Evolutionary conservation across 441 rosid genomes (phyloP), one percentile per base, ranked within the genome.

Genomic region (Breynia disticha): DNA sequence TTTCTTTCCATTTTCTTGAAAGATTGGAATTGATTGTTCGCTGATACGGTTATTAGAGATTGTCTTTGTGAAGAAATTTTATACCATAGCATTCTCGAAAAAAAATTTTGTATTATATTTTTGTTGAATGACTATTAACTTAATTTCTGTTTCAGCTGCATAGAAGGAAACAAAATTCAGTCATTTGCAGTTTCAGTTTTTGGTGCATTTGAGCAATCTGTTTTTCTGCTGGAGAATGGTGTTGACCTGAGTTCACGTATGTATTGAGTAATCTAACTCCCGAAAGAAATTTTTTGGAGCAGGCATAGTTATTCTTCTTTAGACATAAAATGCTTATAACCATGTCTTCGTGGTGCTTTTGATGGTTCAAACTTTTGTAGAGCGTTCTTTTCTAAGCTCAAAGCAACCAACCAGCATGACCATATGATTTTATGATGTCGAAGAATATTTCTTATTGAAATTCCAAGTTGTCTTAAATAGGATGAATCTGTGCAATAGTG

Each of bases 201-300:
- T 57, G 75, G 67, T 67, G 41, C 65, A 35, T 64, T 69, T 52
- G 71, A 74, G 65, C 77, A 65, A 52, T 63, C 71, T 59, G 67
- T 52, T 54, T 56, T 69, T 71, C 52, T 24, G 52, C 47, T 76
- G 49, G 74, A 64, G 47, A 66, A 71, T 59, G 71, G 74, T 55
- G 65, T 68, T 51, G 61, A 74, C 56, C 64, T 66, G 70, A 72
- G 69, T 46, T 57, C 65, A 72, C 70, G 86, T 72, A 74, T 58
- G 79, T 58, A 48, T 63, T 53, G 5, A 14, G 38, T 46, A 46
- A 18, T 60, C 50, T 37, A 56, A 58, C 41, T 39, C 50, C 44
- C 24, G 7, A 48, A 51, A 38, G 48, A 46, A 47, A 35, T 48
- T 37, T 46, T 55, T 46, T 55, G 19, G 21, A 50, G 22, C 42